Conservation (phyloP, 2,329 filamentous ascomycete species). For the Talaromyces amestolkiae region DNA sequence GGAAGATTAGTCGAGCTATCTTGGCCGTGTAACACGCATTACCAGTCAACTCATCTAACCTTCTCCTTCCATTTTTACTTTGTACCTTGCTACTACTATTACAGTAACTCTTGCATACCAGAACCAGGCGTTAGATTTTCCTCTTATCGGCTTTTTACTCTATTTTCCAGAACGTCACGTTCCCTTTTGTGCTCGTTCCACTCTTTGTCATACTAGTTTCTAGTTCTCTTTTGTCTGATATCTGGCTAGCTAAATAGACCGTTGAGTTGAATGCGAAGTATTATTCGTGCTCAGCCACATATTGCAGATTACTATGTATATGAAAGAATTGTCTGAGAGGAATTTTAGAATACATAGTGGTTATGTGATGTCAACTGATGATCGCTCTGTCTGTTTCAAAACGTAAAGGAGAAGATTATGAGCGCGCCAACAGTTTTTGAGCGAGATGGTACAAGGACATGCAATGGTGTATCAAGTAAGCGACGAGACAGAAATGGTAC, state of each 20-base stretch:
- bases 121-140: constrained; percentile 4
- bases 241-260: not conserved
- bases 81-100: not conserved
- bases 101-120: constrained; percentile 1
- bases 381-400: not conserved
- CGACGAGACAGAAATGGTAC: not conserved
- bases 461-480: not conserved
- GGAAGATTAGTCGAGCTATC: constrained; percentile 32
- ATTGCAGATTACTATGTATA: not conserved
- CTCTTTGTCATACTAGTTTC: constrained; percentile 10
- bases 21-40: not conserved
- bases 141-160: not conserved
- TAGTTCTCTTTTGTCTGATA: constrained; percentile 11
- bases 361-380: not conserved
- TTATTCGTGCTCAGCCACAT: not conserved
- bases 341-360: not conserved
- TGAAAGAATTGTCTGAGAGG: not conserved
- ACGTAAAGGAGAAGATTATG: not conserved
- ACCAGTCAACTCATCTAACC: not conserved
- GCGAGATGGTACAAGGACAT: constrained; percentile 9
- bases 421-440: not conserved
- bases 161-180: not conserved
- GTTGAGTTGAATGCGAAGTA: not conserved
- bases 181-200: not conserved
- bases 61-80: not conserved